These are phyloP conservation scores for Trametes villosa DNA, from an alignment of 768 basidiomycete species.

Conservation along the genomic window DNA sequence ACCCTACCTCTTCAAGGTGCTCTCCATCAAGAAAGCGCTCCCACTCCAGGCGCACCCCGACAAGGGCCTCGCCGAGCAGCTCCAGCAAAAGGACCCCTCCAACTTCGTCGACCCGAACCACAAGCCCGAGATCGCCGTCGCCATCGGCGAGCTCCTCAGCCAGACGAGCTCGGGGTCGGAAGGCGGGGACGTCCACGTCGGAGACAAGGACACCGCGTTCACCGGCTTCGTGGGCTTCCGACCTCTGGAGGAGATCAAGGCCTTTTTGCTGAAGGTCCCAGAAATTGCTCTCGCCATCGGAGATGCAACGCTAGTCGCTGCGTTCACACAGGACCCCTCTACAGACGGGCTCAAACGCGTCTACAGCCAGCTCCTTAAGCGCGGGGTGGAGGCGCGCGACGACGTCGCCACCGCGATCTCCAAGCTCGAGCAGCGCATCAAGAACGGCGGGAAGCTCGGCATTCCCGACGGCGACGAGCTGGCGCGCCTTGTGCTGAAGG, in stretches of 20 bases:
- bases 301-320: constrained; percentile 35
- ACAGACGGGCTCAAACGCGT: constrained; percentile 42
- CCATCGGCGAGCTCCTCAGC: constrained; percentile 45
- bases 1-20: constrained; percentile 61
- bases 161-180: not conserved
- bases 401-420: constrained; percentile 38
- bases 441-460: constrained; percentile 15
- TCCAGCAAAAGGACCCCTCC: constrained; percentile 48
- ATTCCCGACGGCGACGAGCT: constrained; percentile 16
- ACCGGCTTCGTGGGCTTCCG: constrained; percentile 59
- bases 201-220: constrained; percentile 29
- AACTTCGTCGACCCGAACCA: constrained; percentile 54
- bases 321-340: constrained; percentile 38
- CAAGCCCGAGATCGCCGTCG: constrained; percentile 65
- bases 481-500: constrained; percentile 43
- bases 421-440: constrained; percentile 35
- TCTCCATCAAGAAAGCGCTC: constrained; percentile 57
- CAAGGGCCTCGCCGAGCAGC: constrained; percentile 48
- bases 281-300: constrained; percentile 49
- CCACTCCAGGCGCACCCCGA: constrained; percentile 63
- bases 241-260: constrained; percentile 48
- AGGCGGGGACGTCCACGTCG: constrained; percentile 3
- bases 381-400: constrained; percentile 37
- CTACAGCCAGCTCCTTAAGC: constrained; percentile 47
- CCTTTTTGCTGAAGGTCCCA: constrained; percentile 46